Conservation (phyloP, 139 green algal genomes). For the Spirogloea muscicola region DNA sequence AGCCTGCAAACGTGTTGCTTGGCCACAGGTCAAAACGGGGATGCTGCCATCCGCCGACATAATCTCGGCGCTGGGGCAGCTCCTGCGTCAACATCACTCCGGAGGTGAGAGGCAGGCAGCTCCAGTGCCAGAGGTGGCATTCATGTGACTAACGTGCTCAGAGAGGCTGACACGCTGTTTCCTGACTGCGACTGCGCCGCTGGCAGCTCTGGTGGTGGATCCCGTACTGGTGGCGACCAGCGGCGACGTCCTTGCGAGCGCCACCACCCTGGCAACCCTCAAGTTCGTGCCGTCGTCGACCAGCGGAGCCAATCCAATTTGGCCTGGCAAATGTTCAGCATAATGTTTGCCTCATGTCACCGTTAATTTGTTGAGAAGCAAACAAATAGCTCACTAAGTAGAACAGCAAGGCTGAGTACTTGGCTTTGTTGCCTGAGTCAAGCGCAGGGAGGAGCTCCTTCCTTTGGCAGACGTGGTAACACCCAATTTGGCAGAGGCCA, state of each 20-base stretch:
- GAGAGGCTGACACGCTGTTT: background rate
- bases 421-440: no score
- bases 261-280: slow-evolving; percentile 48
- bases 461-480: slow-evolving; percentile 80
- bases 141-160: background rate
- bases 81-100: background rate
- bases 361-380: no score
- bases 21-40: slow-evolving; percentile 74
- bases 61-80: slow-evolving; percentile 12
- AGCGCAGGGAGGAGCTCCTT: slow-evolving; percentile 56
- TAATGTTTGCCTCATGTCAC: no score
- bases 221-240: slow-evolving; percentile 88
- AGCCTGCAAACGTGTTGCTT: slow-evolving; percentile 7
- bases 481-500: slow-evolving; percentile 88
- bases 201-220: slow-evolving; percentile 76
- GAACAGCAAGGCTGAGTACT: no score
- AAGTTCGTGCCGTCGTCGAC: slow-evolving; percentile 47
- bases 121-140: background rate
- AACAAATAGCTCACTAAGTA: no score
- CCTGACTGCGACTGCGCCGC: background rate
- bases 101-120: slow-evolving; percentile 13
- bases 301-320: background rate
- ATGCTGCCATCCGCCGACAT: slow-evolving; percentile 76
- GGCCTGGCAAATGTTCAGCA: no score
- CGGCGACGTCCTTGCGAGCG: slow-evolving; percentile 66